These are phyloP conservation scores for Guyanaporus albipodus DNA, from an alignment of 768 basidiomycete genomes.

Conservation along the genomic window DNA sequence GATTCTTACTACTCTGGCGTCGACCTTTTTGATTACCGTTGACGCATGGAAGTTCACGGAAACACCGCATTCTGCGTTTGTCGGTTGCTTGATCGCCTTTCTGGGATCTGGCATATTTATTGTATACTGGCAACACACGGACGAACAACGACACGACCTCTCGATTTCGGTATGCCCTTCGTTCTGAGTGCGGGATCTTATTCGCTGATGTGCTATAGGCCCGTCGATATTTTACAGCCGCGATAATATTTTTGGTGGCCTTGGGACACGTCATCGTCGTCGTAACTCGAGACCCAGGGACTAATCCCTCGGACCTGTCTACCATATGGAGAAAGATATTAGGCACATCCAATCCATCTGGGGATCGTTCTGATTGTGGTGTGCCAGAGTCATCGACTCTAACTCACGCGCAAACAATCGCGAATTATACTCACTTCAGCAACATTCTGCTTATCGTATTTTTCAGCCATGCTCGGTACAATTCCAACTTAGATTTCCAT, in stretches of 20 bases:
- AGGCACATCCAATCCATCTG: not conserved
- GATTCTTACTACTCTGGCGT: slow-evolving; percentile 7
- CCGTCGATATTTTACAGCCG: slow-evolving; percentile 5
- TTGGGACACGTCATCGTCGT: slow-evolving; percentile 7
- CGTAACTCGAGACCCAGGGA: not conserved
- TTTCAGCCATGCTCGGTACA: slow-evolving; percentile 47
- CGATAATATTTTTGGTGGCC: not conserved
- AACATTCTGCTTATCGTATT: slow-evolving; percentile 45
- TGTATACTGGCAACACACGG: not conserved
- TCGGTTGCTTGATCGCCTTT: slow-evolving; percentile 18
- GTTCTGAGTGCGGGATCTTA: not conserved
- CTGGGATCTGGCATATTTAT: slow-evolving; percentile 6
- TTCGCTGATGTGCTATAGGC: not conserved
- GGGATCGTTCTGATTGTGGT: slow-evolving; percentile 8
- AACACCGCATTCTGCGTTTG: slow-evolving; percentile 8
- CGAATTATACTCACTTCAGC: slow-evolving; percentile 37
- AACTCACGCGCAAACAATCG: slow-evolving; percentile 13
- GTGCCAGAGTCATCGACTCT: slow-evolving; percentile 20
- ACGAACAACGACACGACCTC: slow-evolving; percentile 6
- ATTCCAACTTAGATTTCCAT: slow-evolving; percentile 44
- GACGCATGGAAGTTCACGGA: slow-evolving; percentile 10
- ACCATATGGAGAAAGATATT: not conserved
- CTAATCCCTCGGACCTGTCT: slow-evolving; percentile 1
- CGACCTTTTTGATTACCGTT: slow-evolving; percentile 4
- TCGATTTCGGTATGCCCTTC: slow-evolving; percentile 10